phyloP scores from a whole-genome alignment of 2,329 filamentous ascomycete species.

The Colletotrichum tabaci region DNA sequence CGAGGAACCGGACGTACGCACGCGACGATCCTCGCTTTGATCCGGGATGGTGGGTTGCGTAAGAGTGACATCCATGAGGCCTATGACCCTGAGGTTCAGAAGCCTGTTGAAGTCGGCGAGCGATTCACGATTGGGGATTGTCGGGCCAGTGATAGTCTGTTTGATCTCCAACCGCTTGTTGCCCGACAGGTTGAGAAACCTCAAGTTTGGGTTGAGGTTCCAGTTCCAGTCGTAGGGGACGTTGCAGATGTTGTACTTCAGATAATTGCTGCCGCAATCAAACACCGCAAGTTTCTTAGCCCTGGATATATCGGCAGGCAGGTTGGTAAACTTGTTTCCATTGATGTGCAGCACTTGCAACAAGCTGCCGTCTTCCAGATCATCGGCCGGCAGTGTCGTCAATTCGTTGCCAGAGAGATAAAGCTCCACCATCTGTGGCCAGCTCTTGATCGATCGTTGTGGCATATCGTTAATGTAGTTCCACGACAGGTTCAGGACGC shows the following conservation, averaged over 20 bases:
- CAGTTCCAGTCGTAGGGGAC: slow-evolving; percentile 99
- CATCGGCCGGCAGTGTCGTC: slow-evolving; percentile 91
- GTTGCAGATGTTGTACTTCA: slow-evolving; percentile 99
- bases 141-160: slow-evolving; percentile 70
- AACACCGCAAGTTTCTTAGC: slow-evolving; percentile 92
- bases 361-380: slow-evolving; percentile 89
- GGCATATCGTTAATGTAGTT: slow-evolving; percentile 96
- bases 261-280: slow-evolving; percentile 92
- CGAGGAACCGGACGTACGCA: slow-evolving; percentile 95
- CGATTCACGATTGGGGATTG: slow-evolving; percentile 73
- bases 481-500: slow-evolving; percentile 93
- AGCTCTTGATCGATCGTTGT: slow-evolving; percentile 87
- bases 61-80: slow-evolving; percentile 97
- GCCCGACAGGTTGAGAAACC: slow-evolving; percentile 95
- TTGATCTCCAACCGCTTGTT: slow-evolving; percentile 97
- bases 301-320: slow-evolving; percentile 95
- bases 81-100: slow-evolving; percentile 86
- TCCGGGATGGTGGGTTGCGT: slow-evolving; percentile 95
- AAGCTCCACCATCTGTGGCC: slow-evolving; percentile 91
- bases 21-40: slow-evolving; percentile 93
- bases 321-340: slow-evolving; percentile 96
- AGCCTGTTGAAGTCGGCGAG: slow-evolving; percentile 93
- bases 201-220: slow-evolving; percentile 96
- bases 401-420: slow-evolving; percentile 97
- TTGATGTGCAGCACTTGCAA: slow-evolving; percentile 95